These are phyloP conservation scores for Aplosporella prunicola DNA, from an alignment of 2,329 filamentous ascomycete species.

Conservation along the genomic window DNA sequence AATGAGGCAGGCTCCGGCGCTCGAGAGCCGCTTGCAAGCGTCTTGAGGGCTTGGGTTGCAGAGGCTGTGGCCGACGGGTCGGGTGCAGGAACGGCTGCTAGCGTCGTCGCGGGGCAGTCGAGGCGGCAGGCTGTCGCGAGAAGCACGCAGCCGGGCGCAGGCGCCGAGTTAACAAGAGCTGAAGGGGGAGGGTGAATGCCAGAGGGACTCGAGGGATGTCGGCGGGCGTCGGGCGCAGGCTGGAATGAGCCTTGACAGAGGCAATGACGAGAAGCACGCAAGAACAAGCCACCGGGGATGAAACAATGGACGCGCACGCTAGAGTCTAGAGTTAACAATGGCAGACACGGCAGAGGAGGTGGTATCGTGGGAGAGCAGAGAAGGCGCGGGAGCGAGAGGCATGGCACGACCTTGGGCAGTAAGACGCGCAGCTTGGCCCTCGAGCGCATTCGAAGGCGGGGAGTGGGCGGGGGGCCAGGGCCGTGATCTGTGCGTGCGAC, in stretches of 20 bases:
- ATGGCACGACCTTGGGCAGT: no score
- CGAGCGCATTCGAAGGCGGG: no score
- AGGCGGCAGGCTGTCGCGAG: conserved; percentile 1
- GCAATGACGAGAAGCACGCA: no score
- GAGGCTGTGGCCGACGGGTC: conserved; percentile 5
- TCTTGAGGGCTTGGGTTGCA: conserved; percentile 3
- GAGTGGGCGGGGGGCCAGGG: no score
- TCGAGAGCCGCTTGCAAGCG: neutral
- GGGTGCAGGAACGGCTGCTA: conserved; percentile 7
- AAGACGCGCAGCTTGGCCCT: no score
- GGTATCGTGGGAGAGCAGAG: no score
- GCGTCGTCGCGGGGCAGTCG: conserved; percentile 6
- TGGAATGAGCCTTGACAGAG: no score
- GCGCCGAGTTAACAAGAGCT: neutral
- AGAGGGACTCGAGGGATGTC: neutral
- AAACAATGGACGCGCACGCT: neutral
- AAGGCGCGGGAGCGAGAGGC: no score
- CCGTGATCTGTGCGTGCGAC: no score
- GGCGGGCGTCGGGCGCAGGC: neutral
- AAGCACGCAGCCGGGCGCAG: conserved; percentile 1
- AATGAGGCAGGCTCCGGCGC: conserved; percentile 1
- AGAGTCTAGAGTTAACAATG: no score
- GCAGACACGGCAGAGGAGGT: no score
- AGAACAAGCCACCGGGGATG: neutral
- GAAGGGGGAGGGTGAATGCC: neutral